These are phyloP conservation scores for Yamadazyma diospyri DNA, from an alignment of 1,139 yeast genomes.

Conservation along the genomic window DNA sequence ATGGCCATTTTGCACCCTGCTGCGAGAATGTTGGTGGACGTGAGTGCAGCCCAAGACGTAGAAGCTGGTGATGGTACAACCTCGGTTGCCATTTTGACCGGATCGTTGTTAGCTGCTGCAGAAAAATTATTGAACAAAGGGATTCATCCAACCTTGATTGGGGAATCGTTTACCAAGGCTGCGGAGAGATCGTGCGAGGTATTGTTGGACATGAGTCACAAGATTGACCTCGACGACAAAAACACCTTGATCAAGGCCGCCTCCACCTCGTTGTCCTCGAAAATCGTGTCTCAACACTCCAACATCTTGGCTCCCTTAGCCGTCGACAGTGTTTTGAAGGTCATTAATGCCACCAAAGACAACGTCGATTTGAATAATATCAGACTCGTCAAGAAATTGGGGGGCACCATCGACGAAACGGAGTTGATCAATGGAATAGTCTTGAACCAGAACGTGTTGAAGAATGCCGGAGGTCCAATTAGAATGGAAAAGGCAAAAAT, in stretches of 20 bases:
- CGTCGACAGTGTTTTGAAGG: constrained; percentile 87
- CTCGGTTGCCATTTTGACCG: constrained; percentile 92
- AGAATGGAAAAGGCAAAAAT: constrained; percentile 91
- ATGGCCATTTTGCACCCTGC: constrained; percentile 99
- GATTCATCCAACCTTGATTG: constrained; percentile 91
- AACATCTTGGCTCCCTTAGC: constrained; percentile 86
- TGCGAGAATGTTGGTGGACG: constrained; percentile 96
- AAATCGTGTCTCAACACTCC: constrained; percentile 92
- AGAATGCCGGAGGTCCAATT: constrained; percentile 93
- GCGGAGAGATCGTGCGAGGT: constrained; percentile 85
- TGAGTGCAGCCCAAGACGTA: constrained; percentile 94
- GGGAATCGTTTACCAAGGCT: constrained; percentile 93
- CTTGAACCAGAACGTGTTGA: constrained; percentile 83
- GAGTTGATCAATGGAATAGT: constrained; percentile 92
- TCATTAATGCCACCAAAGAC: constrained; percentile 47
- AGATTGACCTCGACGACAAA: constrained; percentile 70
- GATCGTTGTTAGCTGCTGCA: constrained; percentile 92
- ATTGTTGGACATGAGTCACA: constrained; percentile 77
- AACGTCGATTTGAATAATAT: constrained; percentile 88
- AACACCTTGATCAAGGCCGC: constrained; percentile 90
- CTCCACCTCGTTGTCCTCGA: constrained; percentile 86
- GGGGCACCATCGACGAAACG: constrained; percentile 97
- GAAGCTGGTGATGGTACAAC: constrained; percentile 99
- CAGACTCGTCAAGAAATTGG: constrained; percentile 86
- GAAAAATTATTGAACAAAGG: constrained; percentile 86